Conservation (phyloP, 768 basidiomycete genomes). For the Suillus bovinus region DNA sequence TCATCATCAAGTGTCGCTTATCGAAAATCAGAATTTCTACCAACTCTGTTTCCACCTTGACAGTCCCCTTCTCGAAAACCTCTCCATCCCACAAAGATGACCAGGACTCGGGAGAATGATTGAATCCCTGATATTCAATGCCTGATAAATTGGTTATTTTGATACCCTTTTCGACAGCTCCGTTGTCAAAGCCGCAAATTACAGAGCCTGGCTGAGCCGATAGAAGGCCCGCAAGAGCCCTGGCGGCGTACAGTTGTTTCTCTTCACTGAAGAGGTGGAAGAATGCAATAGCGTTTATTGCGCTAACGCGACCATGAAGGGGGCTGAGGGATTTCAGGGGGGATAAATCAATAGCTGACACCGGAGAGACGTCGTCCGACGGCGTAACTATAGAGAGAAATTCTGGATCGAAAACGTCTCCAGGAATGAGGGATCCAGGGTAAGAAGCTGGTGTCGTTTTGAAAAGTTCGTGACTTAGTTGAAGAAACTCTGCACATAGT, state of each 20-base stretch:
- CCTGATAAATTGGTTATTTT: too few relatives aligned
- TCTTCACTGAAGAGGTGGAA: slow-evolving; percentile 41
- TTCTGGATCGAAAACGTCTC: slow-evolving; percentile 51
- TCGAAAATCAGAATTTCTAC: not conserved
- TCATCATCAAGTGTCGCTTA: not conserved
- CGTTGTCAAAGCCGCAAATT: slow-evolving; percentile 32
- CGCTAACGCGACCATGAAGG: slow-evolving; percentile 46
- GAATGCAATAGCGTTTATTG: slow-evolving; percentile 49
- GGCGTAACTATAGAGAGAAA: slow-evolving; percentile 39
- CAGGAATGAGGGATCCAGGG: slow-evolving; percentile 53
- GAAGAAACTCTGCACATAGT: slow-evolving; percentile 54
- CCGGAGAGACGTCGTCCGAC: slow-evolving; percentile 25
- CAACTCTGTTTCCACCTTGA: slow-evolving; percentile 30
- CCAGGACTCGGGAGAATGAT: slow-evolving; percentile 21
- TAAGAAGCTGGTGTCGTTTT: slow-evolving; percentile 51
- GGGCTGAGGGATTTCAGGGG: slow-evolving; percentile 45
- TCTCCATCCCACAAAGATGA: slow-evolving; percentile 19
- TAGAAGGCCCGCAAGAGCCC: slow-evolving; percentile 28
- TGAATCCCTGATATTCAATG: slow-evolving; percentile 1
- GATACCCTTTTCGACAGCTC: slow-evolving; percentile 11
- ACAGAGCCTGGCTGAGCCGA: slow-evolving; percentile 31
- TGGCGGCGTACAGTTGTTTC: slow-evolving; percentile 29
- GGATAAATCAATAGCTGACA: slow-evolving; percentile 28
- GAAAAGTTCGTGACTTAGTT: slow-evolving; percentile 63
- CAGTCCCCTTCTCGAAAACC: slow-evolving; percentile 33